These are phyloP conservation scores for Russula emetica DNA, from an alignment of 768 basidiomycete genomes.

Conservation along the genomic window DNA sequence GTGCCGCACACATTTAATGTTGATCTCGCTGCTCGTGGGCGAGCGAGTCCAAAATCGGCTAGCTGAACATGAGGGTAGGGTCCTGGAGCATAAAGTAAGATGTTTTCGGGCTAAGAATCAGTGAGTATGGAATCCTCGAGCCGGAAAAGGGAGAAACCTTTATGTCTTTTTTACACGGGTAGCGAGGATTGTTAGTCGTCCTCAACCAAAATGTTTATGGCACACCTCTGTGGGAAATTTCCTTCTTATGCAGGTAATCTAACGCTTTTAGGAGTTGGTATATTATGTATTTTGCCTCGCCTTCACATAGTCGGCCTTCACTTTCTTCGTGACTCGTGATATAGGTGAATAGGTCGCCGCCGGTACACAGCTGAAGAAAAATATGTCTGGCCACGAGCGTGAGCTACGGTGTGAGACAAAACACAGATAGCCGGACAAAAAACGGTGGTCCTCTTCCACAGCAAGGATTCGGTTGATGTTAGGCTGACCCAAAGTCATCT, in stretches of 20 bases:
- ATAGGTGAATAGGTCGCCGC: constrained; percentile 85
- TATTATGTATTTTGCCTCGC: constrained; percentile 81
- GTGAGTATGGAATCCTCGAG: neutral
- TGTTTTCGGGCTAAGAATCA: constrained; percentile 68
- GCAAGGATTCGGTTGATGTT: constrained; percentile 78
- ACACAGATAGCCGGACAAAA: constrained; percentile 43
- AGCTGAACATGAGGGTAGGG: constrained; percentile 81
- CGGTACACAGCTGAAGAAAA: constrained; percentile 80
- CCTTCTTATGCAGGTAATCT: constrained; percentile 62
- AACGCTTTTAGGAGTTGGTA: constrained; percentile 73
- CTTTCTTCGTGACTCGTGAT: constrained; percentile 57
- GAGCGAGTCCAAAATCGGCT: constrained; percentile 83
- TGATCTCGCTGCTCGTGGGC: constrained; percentile 72
- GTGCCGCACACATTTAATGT: constrained; percentile 88
- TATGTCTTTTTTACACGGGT: constrained; percentile 44
- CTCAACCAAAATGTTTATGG: neutral
- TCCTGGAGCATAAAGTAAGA: constrained; percentile 72
- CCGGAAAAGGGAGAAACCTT: constrained; percentile 43
- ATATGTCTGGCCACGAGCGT: constrained; percentile 51
- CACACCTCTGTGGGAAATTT: constrained; percentile 77
- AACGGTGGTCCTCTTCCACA: constrained; percentile 56
- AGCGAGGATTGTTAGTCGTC: constrained; percentile 4
- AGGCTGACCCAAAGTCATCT: constrained; percentile 43
- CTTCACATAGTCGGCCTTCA: constrained; percentile 57
- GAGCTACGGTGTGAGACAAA: neutral